These are phyloP conservation scores for Geotrichum carabidarum DNA, from an alignment of 1,139 yeast species.

Conservation along the genomic window DNA sequence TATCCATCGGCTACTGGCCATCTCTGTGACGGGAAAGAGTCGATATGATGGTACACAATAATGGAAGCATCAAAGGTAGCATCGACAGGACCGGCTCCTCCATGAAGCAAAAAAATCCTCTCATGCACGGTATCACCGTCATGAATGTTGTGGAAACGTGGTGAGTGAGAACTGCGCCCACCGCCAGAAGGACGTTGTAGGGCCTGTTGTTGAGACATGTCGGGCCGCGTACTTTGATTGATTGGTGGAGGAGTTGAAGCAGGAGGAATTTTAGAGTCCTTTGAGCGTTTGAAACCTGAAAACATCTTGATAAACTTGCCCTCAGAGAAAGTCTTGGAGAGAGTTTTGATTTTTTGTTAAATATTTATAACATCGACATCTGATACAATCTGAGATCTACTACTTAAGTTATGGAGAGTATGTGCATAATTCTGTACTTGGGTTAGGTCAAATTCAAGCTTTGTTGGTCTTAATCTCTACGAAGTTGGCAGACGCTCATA, in stretches of 20 bases:
- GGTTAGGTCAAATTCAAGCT: too few species aligned
- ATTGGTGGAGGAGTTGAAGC: constrained; percentile 17
- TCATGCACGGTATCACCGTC: constrained; percentile 31
- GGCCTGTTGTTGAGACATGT: not conserved
- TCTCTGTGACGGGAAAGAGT: constrained; percentile 62
- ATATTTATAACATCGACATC: too few species aligned
- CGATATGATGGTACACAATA: constrained; percentile 44
- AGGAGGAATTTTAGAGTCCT: not conserved
- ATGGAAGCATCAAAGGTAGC: constrained; percentile 34
- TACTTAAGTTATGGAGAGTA: too few species aligned
- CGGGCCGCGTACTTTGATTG: constrained; percentile 12
- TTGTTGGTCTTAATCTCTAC: too few species aligned
- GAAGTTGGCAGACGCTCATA: too few species aligned
- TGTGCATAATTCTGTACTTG: too few species aligned
- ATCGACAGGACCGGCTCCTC: constrained; percentile 32
- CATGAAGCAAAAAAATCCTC: constrained; percentile 34
- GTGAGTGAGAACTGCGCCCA: constrained; percentile 20
- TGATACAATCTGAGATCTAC: too few species aligned
- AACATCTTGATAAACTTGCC: not conserved
- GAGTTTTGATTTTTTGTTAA: too few species aligned
- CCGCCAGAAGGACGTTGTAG: not conserved
- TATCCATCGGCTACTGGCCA: constrained; percentile 65
- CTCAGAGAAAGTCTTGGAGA: too few species aligned
- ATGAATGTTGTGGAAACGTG: constrained; percentile 26
- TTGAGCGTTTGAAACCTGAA: not conserved